Percentiles rank a stretch among this genome's conserved stretches.
phyloP scores from a whole-genome alignment of 805 yeast genomes.

The Teunomyces stri region DNA sequence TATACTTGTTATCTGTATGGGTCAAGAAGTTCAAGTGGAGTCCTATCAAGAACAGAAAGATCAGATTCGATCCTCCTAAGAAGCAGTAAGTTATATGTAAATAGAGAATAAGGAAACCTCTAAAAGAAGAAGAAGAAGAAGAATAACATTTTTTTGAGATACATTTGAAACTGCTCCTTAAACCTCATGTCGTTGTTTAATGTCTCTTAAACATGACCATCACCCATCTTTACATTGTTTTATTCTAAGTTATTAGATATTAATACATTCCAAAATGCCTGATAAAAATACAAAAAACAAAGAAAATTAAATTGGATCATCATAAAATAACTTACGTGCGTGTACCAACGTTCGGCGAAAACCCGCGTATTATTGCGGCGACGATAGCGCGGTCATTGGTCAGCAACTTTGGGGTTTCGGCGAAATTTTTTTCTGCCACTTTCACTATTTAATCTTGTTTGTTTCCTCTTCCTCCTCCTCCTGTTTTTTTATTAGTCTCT shows the following conservation, averaged over 20 bases:
- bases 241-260: constrained; percentile 3
- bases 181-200: constrained; percentile 2
- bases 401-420: background rate
- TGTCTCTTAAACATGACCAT: background rate
- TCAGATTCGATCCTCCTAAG: constrained; percentile 89
- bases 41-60: constrained; percentile 91
- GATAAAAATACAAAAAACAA: too few species aligned
- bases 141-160: background rate
- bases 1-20: constrained; percentile 82
- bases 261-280: constrained; percentile 1
- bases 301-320: too few species aligned
- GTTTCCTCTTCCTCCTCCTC: background rate
- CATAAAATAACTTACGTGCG: background rate
- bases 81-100: constrained; percentile 26
- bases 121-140: background rate
- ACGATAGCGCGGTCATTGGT: background rate
- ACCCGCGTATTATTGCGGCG: background rate
- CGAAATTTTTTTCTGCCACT: background rate
- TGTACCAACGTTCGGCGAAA: background rate
- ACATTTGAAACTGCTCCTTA: constrained; percentile 1
- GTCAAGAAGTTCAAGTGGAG: constrained; percentile 99
- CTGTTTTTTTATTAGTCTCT: background rate
- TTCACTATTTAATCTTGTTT: background rate
- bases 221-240: background rate
- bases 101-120: constrained; percentile 4